Conservation (phyloP, 768 basidiomycete genomes). For the Auricularia cornea region DNA sequence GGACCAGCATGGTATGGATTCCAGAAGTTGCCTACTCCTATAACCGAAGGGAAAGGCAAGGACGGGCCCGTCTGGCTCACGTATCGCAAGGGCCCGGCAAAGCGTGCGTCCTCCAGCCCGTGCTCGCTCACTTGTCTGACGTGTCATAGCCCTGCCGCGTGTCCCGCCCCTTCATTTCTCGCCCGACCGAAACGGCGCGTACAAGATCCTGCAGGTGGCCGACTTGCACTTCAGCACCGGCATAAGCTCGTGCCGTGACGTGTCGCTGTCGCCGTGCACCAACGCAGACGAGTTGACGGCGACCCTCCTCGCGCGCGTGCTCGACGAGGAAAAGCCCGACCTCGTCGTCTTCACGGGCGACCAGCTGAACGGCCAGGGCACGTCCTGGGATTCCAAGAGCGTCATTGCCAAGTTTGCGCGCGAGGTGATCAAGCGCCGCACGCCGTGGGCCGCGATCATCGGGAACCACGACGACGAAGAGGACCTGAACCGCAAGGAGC, state of each 20-base stretch:
- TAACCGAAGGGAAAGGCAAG: conserved; percentile 35
- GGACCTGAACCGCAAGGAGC: conserved; percentile 51
- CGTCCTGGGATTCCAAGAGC: conserved; percentile 81
- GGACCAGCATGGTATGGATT: conserved; percentile 83
- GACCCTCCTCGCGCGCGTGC: conserved; percentile 57
- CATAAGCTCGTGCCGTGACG: conserved; percentile 70
- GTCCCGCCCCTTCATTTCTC: conserved; percentile 62
- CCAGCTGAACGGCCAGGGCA: conserved; percentile 86
- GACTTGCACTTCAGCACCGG: conserved; percentile 90
- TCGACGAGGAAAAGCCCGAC: conserved; percentile 81
- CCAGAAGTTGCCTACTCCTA: conserved; percentile 55
- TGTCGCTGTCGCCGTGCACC: conserved; percentile 40
- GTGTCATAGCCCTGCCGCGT: conserved; percentile 45
- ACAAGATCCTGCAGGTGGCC: conserved; percentile 86
- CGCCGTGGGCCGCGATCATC: conserved; percentile 90
- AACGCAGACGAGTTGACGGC: conserved; percentile 73
- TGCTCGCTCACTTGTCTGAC: background rate
- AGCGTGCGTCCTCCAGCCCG: conserved; percentile 39
- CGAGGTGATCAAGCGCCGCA: conserved; percentile 60
- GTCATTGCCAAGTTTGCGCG: conserved; percentile 84
- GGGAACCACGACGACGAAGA: conserved; percentile 90
- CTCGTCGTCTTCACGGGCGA: conserved; percentile 90
- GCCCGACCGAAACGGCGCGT: conserved; percentile 52
- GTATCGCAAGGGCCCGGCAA: conserved; percentile 57
- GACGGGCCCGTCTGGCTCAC: conserved; percentile 55